A percentile compares a stretch with the other conserved stretches of the same genome.
phyloP scores from a whole-genome alignment of 1,139 yeast species.

The Saccharomyces hybrid region DNA sequence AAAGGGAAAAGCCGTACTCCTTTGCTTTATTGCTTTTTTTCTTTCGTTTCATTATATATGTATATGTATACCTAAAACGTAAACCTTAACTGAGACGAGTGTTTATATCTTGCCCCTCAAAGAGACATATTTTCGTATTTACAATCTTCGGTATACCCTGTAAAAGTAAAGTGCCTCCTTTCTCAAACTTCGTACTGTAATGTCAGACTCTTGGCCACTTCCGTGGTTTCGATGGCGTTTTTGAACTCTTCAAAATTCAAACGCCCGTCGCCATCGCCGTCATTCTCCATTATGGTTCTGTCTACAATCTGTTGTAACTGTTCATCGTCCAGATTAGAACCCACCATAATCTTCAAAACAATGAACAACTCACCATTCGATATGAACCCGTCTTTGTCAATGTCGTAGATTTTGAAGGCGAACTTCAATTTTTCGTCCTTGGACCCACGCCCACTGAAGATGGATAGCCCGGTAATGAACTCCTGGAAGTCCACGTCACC shows the following conservation, averaged over 20 bases:
- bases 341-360: constrained; percentile 96
- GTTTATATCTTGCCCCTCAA: neutral
- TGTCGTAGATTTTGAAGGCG: constrained; percentile 91
- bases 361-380: constrained; percentile 92
- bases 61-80: neutral
- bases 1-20: neutral
- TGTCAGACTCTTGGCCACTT: constrained; percentile 55
- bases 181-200: constrained; percentile 28
- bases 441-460: constrained; percentile 83
- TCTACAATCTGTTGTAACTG: constrained; percentile 94
- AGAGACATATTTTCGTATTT: neutral
- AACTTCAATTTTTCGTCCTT: constrained; percentile 77
- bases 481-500: constrained; percentile 95
- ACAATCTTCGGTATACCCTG: neutral
- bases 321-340: constrained; percentile 74
- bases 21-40: neutral
- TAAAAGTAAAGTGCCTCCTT: neutral
- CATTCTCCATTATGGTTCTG: constrained; percentile 92
- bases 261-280: constrained; percentile 82
- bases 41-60: neutral
- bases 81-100: neutral
- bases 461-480: constrained; percentile 81
- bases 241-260: constrained; percentile 82
- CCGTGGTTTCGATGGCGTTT: constrained; percentile 60
- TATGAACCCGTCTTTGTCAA: constrained; percentile 89